Conservation (phyloP, 768 basidiomycete species). For the Boletus pseudo-olivaceus region DNA sequence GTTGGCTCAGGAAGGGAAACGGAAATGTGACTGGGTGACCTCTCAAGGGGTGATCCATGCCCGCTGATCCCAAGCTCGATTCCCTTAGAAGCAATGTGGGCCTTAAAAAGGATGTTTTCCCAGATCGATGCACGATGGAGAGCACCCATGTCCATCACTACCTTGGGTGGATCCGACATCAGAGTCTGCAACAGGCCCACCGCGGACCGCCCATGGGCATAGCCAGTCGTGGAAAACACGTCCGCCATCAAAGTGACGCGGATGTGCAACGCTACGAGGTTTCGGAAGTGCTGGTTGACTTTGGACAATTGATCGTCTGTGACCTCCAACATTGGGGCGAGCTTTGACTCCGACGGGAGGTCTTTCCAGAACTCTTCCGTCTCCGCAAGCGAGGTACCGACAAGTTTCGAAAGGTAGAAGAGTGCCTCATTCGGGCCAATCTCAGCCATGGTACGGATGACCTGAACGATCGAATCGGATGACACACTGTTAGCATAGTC, state of each 20-base stretch:
- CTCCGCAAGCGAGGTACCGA: conserved; percentile 63
- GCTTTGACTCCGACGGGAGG: conserved; percentile 51
- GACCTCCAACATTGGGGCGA: conserved; percentile 59
- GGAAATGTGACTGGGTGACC: conserved; percentile 43
- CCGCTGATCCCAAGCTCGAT: conserved; percentile 47
- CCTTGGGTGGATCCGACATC: conserved; percentile 58
- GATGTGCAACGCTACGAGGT: conserved; percentile 70
- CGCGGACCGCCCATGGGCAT: conserved; percentile 74
- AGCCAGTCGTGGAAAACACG: conserved; percentile 79
- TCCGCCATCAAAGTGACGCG: conserved; percentile 83
- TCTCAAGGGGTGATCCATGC: conserved; percentile 44
- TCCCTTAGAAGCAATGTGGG: conserved; percentile 50
- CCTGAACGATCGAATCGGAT: conserved; percentile 84
- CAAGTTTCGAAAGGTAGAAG: conserved; percentile 62
- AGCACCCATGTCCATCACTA: conserved; percentile 69
- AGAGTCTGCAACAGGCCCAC: conserved; percentile 72
- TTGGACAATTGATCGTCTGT: conserved; percentile 45
- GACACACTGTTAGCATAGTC: conserved; percentile 83
- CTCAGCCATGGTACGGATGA: conserved; percentile 87
- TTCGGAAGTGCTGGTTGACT: conserved; percentile 66
- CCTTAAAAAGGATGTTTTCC: conserved; percentile 81
- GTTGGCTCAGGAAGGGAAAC: conserved; percentile 40
- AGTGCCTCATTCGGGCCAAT: conserved; percentile 77
- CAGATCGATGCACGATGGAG: conserved; percentile 81
- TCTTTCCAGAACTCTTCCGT: conserved; percentile 71